Percentiles rank a stretch among this genome's conserved stretches.
Conservation (phyloP, 176 grass and related monocot genomes). For the Hsuehochloa calcarea region DNA sequence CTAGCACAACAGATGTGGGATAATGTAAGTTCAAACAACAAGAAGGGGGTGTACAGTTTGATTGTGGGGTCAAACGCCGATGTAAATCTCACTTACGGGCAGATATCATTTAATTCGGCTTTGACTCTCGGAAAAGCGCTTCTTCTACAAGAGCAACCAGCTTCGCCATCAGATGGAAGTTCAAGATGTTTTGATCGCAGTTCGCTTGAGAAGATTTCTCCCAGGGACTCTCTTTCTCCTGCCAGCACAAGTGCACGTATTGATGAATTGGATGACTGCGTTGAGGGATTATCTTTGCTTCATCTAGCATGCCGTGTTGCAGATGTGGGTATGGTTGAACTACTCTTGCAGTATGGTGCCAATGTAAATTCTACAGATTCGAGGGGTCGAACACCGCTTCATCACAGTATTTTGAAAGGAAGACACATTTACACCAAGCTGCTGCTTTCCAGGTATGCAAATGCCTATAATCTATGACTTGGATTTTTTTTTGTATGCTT, state of each 20-base stretch:
- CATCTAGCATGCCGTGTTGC: slow-evolving; percentile 77
- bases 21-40: slow-evolving; percentile 69
- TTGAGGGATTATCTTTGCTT: slow-evolving; percentile 76
- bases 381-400: slow-evolving; percentile 69
- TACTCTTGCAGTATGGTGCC: slow-evolving; percentile 92
- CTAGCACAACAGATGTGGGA: slow-evolving; percentile 86
- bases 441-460: slow-evolving; percentile 76
- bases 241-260: slow-evolving; percentile 48
- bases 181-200: slow-evolving; percentile 36
- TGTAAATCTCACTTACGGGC: slow-evolving; percentile 64
- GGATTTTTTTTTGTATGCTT: background rate
- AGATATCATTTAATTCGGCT: slow-evolving; percentile 43
- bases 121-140: slow-evolving; percentile 76
- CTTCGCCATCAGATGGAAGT: slow-evolving; percentile 47
- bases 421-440: slow-evolving; percentile 54
- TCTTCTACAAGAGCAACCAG: slow-evolving; percentile 71
- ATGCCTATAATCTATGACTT: background rate
- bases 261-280: slow-evolving; percentile 39
- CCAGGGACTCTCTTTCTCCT: slow-evolving; percentile 36
- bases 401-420: slow-evolving; percentile 88
- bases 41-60: slow-evolving; percentile 71
- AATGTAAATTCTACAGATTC: slow-evolving; percentile 67
- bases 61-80: slow-evolving; percentile 75
- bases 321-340: slow-evolving; percentile 93
- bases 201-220: slow-evolving; percentile 39